A percentile compares a stretch with the other conserved stretches of the same genome.
These are phyloP conservation scores for Solanum neorickii DNA, from an alignment of 257 asterid species.

Conservation along the genomic window DNA sequence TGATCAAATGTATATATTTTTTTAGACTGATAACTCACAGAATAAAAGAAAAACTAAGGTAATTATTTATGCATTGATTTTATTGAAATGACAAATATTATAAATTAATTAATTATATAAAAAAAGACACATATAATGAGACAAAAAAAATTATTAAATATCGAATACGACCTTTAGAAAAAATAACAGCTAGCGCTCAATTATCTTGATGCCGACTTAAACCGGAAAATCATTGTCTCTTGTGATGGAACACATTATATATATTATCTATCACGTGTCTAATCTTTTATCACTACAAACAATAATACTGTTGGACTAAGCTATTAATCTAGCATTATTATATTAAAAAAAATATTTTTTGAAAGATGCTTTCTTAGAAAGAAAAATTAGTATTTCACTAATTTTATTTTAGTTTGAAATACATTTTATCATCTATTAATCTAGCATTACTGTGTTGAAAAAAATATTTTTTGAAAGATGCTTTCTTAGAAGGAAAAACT, in stretches of 20 bases:
- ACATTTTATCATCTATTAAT: background rate
- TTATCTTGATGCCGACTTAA: background rate
- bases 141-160: background rate
- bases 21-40: too few species aligned
- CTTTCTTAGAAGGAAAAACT: too few species aligned
- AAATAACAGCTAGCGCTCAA: background rate
- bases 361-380: too few species aligned
- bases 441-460: background rate
- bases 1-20: too few species aligned
- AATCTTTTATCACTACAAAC: background rate
- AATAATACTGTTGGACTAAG: background rate
- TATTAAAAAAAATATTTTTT: too few species aligned
- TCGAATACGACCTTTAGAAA: background rate
- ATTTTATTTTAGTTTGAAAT: too few species aligned
- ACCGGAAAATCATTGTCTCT: background rate
- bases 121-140: too few species aligned
- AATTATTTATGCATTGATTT: too few species aligned
- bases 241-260: background rate
- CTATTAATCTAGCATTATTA: background rate
- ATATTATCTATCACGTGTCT: background rate
- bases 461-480: too few species aligned
- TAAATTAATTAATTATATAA: too few species aligned
- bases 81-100: too few species aligned
- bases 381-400: too few species aligned
- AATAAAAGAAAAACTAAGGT: accelerated